Conservation (phyloP, 2,329 filamentous ascomycete species). For the Keithomyces neogunnii region DNA sequence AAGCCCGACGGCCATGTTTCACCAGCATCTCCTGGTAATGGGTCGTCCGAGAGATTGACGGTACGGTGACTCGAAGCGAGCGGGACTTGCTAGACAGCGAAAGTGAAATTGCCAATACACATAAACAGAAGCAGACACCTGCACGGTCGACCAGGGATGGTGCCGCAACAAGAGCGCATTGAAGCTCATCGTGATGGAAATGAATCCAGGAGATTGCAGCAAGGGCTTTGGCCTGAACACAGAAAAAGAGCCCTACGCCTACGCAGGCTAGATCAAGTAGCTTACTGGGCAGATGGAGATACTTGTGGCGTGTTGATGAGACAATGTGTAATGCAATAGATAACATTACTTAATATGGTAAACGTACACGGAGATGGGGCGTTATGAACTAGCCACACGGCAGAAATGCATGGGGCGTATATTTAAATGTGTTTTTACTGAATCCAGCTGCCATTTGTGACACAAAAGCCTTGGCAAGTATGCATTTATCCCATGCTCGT, state of each 20-base stretch:
- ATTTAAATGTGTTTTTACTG: no score
- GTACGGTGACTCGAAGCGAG: slow-evolving; percentile 59
- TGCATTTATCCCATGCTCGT: no score
- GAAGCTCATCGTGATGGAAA: slow-evolving; percentile 32
- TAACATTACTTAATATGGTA: not conserved
- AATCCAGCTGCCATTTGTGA: no score
- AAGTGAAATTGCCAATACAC: slow-evolving; percentile 20
- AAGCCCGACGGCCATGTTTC: slow-evolving; percentile 15
- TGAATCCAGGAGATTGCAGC: slow-evolving; percentile 49
- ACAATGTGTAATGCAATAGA: not conserved
- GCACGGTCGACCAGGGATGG: slow-evolving; percentile 11
- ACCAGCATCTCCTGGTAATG: slow-evolving; percentile 9
- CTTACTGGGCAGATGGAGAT: not conserved
- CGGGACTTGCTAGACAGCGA: slow-evolving; percentile 51
- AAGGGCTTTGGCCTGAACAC: slow-evolving; percentile 21
- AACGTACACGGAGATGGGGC: not conserved
- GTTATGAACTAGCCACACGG: not conserved
- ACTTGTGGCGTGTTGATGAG: not conserved
- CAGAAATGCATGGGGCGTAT: not conserved
- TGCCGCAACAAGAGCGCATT: slow-evolving; percentile 4
- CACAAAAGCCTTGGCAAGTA: not conserved
- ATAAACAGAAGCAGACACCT: not conserved
- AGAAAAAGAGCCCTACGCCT: slow-evolving; percentile 18
- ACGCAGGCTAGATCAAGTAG: not conserved
- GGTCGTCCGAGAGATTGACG: slow-evolving; percentile 23